A percentile compares a stretch with the other conserved stretches of the same genome.
These are phyloP conservation scores for Camellia oleifera DNA, from an alignment of 179 eudicot species.

Conservation along the genomic window DNA sequence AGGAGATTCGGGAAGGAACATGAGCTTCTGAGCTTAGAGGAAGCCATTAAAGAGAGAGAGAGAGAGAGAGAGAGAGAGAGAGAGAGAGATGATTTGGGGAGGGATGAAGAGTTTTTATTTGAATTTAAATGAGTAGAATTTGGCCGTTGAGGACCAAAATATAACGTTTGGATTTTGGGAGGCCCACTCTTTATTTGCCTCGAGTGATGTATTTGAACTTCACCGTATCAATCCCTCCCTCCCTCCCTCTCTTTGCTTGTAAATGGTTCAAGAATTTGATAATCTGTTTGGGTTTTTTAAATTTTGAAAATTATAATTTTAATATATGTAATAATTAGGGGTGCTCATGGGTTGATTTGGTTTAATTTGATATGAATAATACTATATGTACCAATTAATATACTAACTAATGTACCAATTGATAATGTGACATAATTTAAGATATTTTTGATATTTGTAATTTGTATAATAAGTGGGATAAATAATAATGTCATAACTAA, in stretches of 20 bases:
- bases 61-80: slow-evolving; percentile 2
- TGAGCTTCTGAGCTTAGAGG: slow-evolving; percentile 49
- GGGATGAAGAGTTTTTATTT: slow-evolving; percentile 20
- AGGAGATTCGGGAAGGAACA: slow-evolving; percentile 50
- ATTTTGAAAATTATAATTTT: not conserved
- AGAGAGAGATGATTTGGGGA: not conserved
- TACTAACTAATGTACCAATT: no score
- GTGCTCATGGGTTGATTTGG: no score
- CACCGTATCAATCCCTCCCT: slow-evolving; percentile 8
- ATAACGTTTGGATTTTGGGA: slow-evolving; percentile 39
- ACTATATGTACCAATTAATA: no score
- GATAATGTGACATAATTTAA: no score
- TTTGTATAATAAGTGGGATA: no score
- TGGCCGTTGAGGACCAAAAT: slow-evolving; percentile 21
- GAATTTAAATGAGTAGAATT: slow-evolving; percentile 23
- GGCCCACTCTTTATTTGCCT: slow-evolving; percentile 16
- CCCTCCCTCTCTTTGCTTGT: not conserved
- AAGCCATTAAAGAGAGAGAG: slow-evolving; percentile 31
- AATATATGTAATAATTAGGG: no score
- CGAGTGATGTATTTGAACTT: no score
- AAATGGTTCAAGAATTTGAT: not conserved
- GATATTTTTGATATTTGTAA: no score
- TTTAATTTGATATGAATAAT: no score
- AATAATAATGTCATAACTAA: no score
- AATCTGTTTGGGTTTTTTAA: not conserved